Conservation (phyloP, 176 grass and related monocot genomes). For the Avena insularis region DNA sequence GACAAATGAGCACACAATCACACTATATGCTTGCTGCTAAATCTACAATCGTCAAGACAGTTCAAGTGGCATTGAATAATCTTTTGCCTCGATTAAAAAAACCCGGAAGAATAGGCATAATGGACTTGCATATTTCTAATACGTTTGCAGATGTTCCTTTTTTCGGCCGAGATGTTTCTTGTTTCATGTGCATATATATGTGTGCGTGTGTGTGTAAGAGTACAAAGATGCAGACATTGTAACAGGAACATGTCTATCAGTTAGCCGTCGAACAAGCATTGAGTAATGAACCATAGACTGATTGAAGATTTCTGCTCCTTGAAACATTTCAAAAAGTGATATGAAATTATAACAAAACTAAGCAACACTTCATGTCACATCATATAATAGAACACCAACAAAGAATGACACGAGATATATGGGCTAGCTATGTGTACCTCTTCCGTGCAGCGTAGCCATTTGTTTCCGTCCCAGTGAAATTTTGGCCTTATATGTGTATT, state of each 20-base stretch:
- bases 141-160: not conserved
- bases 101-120: not conserved
- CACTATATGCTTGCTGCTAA: not conserved
- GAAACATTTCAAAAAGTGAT: too few relatives aligned
- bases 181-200: not conserved
- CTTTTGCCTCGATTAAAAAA: not conserved
- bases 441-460: conserved; percentile 31
- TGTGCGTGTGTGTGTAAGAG: not conserved
- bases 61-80: not conserved
- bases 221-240: not conserved
- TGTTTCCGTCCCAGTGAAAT: conserved; percentile 33
- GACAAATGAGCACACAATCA: not conserved
- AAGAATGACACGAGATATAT: not conserved
- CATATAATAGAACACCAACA: not conserved
- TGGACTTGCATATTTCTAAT: conserved; percentile 11
- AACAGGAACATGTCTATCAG: not conserved
- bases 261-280: not conserved
- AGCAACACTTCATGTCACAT: not conserved
- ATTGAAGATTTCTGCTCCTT: too few relatives aligned
- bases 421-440: conserved; percentile 1
- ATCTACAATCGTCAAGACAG: not conserved
- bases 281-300: not conserved
- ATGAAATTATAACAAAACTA: not conserved
- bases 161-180: not conserved
- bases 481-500: conserved; percentile 39